Base-by-base conservation (phyloP, 257 asterid species). In the Osmanthus fragrans region DNA sequence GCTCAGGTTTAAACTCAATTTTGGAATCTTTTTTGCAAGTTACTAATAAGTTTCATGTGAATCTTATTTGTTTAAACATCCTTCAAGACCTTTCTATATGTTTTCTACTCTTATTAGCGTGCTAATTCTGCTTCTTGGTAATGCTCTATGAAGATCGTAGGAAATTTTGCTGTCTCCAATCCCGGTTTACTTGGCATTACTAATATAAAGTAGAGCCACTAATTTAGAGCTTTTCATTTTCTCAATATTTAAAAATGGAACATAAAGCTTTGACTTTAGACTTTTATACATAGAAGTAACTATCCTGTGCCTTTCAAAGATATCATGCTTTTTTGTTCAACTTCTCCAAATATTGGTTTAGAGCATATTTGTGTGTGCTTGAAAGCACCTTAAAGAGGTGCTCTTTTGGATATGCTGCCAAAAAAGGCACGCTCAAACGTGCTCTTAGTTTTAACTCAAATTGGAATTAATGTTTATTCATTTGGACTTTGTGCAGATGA, bases 401-500 rank as follows among this genome's bases (percentile, higher is more conserved):
- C 3, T 2, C 9, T 39, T 8, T 9, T 8, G 45, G 45, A 39
- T 39, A 39, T 39, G 64, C 64, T 19, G 10, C 10, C 11, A 18
- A 19, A 7, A 54, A 5, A 60, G 9, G 67, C 29, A 23, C 2
- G 23, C 67, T 23, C 18, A 60, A 60, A 60, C 30, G 12, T 7
- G 15, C 68, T 25, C 30, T 25, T 60, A 21, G 32, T 60, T 21
- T 60, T 23, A 60, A 60, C 68, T 23, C 65, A n/a, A 56, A 58
- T 58, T 58, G 66, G 66, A 3, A 21, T 58, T 58, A n/a, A 7
- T 21, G 66, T 58, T n/a, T n/a, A 58, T 58, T 58, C 34, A 16
- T 54, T 70, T 29, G 34, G 34, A 65, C 45, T 37, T 71, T 42
- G 58, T 29, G 68, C 54, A 76, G 40, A 47, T 68, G 80, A 68